Evolutionary conservation across 2,329 filamentous ascomycete genomes (phyloP).

Genomic region (Hirsutella rhossiliensis): DNA sequence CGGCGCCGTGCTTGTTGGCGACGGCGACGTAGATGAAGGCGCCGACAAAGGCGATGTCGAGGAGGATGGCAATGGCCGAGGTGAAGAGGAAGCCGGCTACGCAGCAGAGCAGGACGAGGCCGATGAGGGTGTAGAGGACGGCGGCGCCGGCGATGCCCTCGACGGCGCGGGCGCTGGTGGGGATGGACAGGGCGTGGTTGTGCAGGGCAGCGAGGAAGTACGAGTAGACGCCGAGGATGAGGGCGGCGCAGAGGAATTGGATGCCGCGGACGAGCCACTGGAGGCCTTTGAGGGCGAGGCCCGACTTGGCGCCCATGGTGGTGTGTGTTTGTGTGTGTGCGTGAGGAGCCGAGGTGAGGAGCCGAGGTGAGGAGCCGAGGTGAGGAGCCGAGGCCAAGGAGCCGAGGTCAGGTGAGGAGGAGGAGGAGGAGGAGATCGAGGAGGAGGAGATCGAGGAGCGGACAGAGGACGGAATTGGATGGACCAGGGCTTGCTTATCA

Average conservation of each 20-base stretch:
- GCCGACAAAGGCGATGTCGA: slow-evolving; percentile 67
- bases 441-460: too few species aligned
- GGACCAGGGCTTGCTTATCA: too few species aligned
- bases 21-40: slow-evolving; percentile 74
- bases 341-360: too few species aligned
- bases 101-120: slow-evolving; percentile 66
- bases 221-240: slow-evolving; percentile 68
- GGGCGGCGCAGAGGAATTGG: slow-evolving; percentile 58
- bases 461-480: too few species aligned
- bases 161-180: slow-evolving; percentile 57
- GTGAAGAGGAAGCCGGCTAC: slow-evolving; percentile 65
- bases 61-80: slow-evolving; percentile 57
- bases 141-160: slow-evolving; percentile 67
- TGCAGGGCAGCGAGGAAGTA: slow-evolving; percentile 71
- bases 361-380: too few species aligned
- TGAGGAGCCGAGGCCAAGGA: too few species aligned
- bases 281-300: slow-evolving; percentile 50
- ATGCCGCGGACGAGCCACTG: slow-evolving; percentile 64
- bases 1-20: slow-evolving; percentile 56
- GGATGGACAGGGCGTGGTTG: slow-evolving; percentile 51
- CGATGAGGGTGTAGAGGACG: slow-evolving; percentile 61
- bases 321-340: not conserved
- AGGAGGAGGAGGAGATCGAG: too few species aligned
- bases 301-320: slow-evolving; percentile 17
- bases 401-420: not conserved